Percentiles rank a stretch among this genome's conserved stretches.
Conservation (phyloP, 805 yeast genomes). For the Metschnikowia picachoensis region DNA sequence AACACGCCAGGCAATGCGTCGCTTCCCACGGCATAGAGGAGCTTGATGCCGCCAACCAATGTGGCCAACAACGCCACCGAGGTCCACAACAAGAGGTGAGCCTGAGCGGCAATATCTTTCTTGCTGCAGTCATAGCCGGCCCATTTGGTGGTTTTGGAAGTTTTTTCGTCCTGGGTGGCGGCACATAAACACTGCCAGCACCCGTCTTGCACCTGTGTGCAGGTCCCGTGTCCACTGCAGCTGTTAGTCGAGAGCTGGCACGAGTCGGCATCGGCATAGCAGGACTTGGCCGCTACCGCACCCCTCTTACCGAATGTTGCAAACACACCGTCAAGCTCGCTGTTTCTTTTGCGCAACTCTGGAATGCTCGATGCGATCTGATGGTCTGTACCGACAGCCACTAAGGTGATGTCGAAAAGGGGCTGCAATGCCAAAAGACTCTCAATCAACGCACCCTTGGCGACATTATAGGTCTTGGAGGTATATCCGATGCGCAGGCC, state of each 20-base stretch:
- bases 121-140: slow-evolving; percentile 60
- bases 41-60: slow-evolving; percentile 49
- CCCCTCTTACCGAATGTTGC: slow-evolving; percentile 16
- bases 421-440: slow-evolving; percentile 15
- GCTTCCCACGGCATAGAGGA: slow-evolving; percentile 51
- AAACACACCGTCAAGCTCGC: slow-evolving; percentile 18
- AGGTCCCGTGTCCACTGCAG: slow-evolving; percentile 54
- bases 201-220: slow-evolving; percentile 33
- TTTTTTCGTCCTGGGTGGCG: slow-evolving; percentile 38
- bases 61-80: slow-evolving; percentile 44
- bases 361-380: slow-evolving; percentile 10
- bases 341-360: slow-evolving; percentile 14
- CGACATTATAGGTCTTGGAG: slow-evolving; percentile 39
- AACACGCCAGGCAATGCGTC: slow-evolving; percentile 69
- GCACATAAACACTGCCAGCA: slow-evolving; percentile 53
- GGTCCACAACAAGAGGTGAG: slow-evolving; percentile 70
- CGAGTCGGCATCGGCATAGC: slow-evolving; percentile 43
- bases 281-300: slow-evolving; percentile 19
- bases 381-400: slow-evolving; percentile 17
- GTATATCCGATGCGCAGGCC: slow-evolving; percentile 41
- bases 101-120: slow-evolving; percentile 61
- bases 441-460: slow-evolving; percentile 30
- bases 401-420: slow-evolving; percentile 21
- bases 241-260: slow-evolving; percentile 45
- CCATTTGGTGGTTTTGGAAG: slow-evolving; percentile 50